Percentiles rank a stretch among this genome's conserved stretches.
Conservation (phyloP, 1,284 basidiomycete genomes). For the Pseudozyma flocculosa region DNA sequence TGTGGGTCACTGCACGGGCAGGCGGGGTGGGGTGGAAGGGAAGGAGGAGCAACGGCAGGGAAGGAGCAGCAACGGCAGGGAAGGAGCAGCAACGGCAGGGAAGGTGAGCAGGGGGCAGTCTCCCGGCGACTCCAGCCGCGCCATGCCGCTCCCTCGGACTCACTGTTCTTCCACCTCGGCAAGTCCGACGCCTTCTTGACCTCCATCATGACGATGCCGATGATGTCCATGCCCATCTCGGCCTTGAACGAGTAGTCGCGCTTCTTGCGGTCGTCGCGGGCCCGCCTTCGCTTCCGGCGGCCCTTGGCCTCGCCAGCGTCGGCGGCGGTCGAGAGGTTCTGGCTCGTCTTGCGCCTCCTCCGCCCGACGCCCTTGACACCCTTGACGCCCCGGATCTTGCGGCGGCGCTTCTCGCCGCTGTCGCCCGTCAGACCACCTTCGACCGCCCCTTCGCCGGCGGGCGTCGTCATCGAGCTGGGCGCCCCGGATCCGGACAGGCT, state of each 20-base stretch:
- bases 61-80: too few species aligned
- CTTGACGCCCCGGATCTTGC: not conserved
- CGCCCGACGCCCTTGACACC: not conserved
- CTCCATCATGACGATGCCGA: conserved; percentile 88
- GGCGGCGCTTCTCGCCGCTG: not conserved
- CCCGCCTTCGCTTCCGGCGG: conserved; percentile 5
- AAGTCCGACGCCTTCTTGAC: conserved; percentile 75
- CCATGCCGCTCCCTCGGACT: too few species aligned
- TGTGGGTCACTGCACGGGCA: conserved; percentile 52
- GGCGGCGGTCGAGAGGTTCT: not conserved
- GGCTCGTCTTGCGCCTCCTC: not conserved
- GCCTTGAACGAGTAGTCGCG: conserved; percentile 64
- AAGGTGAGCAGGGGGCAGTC: too few species aligned
- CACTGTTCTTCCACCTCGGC: conserved; percentile 74
- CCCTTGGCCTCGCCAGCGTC: conserved; percentile 2
- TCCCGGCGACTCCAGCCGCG: too few species aligned
- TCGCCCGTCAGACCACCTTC: too few species aligned
- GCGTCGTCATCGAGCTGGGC: not conserved
- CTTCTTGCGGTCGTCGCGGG: conserved; percentile 59
- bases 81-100: too few species aligned
- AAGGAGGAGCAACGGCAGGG: too few species aligned
- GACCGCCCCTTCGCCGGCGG: not conserved
- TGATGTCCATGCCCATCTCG: conserved; percentile 68
- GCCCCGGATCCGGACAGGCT: too few species aligned
- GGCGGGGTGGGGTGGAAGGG: too few species aligned